Base-by-base conservation (phyloP, 2,329 filamentous ascomycete genomes). In the Fusarium caatingaense region DNA sequence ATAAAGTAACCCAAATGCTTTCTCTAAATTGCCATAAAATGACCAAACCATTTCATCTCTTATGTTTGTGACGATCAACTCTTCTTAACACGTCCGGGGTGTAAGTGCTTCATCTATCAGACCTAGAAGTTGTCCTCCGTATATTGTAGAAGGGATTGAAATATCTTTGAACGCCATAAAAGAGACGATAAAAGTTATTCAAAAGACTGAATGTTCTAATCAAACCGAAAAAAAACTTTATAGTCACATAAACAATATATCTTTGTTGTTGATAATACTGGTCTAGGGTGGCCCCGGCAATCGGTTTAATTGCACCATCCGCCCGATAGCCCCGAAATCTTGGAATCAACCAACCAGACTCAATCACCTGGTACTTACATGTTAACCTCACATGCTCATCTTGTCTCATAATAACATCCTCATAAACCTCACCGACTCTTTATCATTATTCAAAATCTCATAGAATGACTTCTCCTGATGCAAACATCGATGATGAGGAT, bases 401-500 rank as follows among this genome's bases (percentile, higher is more conserved):
- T 41, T 55, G 30, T 56, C 30, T 42, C 32, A 16, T 34, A 45
- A 25, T n/a, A 21, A 37, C 34, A 21, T 28, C 7, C 25, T 16
- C 42, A 8, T 21, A 30, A 27, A 23, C 34, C 20, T 28, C 21
- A 8, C 11, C 15, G 7, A 21, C 21, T 20, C 18, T 25, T 46
- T 9, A 11, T 5, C n/a, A 3, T 30, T 12, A 13, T n/a, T 41
- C 12, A n/a, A 15, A 11, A 27, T 28, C n/a, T 20, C n/a, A 11
- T 27, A 45, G 42, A 50, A 75, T 75, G 69, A 5, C 64, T 11
- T 61, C 72, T 44, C 54, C 25, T 4, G 41, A 64, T 18, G 53
- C 41, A 30, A 58, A 56, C 60, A 73, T 77, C 21, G 78, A 78
- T 63, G 76, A 78, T 32, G 77, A 79, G 56, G 80, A 82, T 50